phyloP scores from a whole-genome alignment of 2,329 filamentous ascomycete genomes.

The Hirsutella minnesotensis region DNA sequence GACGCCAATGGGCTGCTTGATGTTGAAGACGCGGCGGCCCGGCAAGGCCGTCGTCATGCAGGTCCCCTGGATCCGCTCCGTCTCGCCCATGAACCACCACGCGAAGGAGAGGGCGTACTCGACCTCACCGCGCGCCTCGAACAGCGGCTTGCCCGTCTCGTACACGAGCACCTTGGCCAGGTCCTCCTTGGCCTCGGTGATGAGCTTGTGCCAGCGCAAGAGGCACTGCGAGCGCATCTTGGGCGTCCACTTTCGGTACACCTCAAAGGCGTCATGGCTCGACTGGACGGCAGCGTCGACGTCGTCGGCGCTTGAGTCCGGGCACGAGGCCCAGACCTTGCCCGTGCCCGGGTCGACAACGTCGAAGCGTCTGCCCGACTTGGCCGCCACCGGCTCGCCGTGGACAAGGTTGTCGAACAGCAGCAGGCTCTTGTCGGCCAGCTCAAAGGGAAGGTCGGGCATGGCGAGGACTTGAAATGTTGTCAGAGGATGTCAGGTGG shows the following conservation, averaged over 20 bases:
- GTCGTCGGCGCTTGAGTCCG: slow-evolving; percentile 30
- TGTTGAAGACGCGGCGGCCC: slow-evolving; percentile 53
- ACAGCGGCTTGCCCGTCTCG: slow-evolving; percentile 46
- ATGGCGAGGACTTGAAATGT: neutral
- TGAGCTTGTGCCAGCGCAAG: slow-evolving; percentile 23
- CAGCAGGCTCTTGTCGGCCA: slow-evolving; percentile 34
- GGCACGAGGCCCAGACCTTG: slow-evolving; percentile 35
- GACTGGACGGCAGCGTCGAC: slow-evolving; percentile 24
- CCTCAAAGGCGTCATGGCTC: slow-evolving; percentile 22
- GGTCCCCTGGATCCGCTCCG: slow-evolving; percentile 41
- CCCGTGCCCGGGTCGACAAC: slow-evolving; percentile 41
- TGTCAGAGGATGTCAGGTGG: too few relatives aligned
- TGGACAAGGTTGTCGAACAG: slow-evolving; percentile 38
- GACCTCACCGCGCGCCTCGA: slow-evolving; percentile 41
- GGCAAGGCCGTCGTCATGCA: slow-evolving; percentile 48
- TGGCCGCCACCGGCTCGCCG: slow-evolving; percentile 32
- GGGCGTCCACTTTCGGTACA: slow-evolving; percentile 24
- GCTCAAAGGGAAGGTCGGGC: slow-evolving; percentile 23
- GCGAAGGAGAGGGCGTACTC: slow-evolving; percentile 42
- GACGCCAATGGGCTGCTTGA: slow-evolving; percentile 41
- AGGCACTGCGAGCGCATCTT: slow-evolving; percentile 22
- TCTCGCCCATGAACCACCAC: slow-evolving; percentile 45
- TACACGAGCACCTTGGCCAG: slow-evolving; percentile 26
- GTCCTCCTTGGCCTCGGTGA: slow-evolving; percentile 22
- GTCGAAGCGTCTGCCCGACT: slow-evolving; percentile 35